phyloP scores from a whole-genome alignment of 2,329 filamentous ascomycete species.

The Alternaria panax region DNA sequence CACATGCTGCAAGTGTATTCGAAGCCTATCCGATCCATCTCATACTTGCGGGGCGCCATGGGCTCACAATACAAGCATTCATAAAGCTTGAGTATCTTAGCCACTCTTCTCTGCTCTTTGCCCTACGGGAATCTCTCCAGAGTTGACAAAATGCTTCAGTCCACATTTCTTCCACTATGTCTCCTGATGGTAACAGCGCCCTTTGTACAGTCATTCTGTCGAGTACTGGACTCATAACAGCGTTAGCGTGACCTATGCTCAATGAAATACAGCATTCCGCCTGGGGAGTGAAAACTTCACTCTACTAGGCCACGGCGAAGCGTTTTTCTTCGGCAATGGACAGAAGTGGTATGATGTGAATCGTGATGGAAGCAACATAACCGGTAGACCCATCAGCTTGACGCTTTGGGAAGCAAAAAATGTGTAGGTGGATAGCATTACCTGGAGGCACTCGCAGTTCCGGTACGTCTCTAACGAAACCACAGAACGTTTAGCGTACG shows the following conservation, averaged over 20 bases:
- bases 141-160: slow-evolving; percentile 18
- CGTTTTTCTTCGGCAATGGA: slow-evolving; percentile 40
- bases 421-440: slow-evolving; percentile 54
- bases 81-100: slow-evolving; percentile 20
- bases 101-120: background rate
- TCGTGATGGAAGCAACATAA: slow-evolving; percentile 51
- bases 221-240: slow-evolving; percentile 33
- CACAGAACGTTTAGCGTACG: accelerated
- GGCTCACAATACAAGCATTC: slow-evolving; percentile 19
- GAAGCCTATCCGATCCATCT: background rate
- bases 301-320: slow-evolving; percentile 33
- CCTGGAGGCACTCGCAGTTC: slow-evolving; percentile 58
- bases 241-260: slow-evolving; percentile 33
- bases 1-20: background rate
- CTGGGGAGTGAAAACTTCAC: slow-evolving; percentile 36
- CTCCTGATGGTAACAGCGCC: slow-evolving; percentile 11
- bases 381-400: slow-evolving; percentile 56
- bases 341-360: slow-evolving; percentile 52
- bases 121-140: slow-evolving; percentile 1
- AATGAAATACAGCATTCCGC: slow-evolving; percentile 32
- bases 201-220: slow-evolving; percentile 35
- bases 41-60: slow-evolving; percentile 1
- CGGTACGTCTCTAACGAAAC: slow-evolving; percentile 42
- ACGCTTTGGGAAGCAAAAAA: slow-evolving; percentile 58
- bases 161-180: slow-evolving; percentile 12